Evolutionary conservation across 345 rosid species (phyloP).

Genomic region (Syzygium jambos): DNA sequence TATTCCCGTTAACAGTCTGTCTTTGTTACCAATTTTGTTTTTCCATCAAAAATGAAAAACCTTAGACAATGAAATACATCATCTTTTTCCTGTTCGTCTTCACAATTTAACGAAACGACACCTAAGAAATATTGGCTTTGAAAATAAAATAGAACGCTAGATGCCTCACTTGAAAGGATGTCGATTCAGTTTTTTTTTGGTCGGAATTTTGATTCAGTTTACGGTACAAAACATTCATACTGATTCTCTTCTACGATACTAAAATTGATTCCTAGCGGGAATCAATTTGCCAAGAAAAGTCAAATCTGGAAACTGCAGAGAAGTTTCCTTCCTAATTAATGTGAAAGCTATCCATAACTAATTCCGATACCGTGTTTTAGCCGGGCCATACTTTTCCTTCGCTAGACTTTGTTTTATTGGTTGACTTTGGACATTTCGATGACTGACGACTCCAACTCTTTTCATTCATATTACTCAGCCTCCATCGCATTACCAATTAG

Average conservation of each 20-base stretch:
- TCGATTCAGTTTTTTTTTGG: neutral
- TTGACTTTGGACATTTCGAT: neutral
- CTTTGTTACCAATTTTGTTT: neutral
- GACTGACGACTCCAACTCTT: rapidly evolving
- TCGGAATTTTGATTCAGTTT: neutral
- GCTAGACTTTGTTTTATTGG: neutral
- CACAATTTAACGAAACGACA: neutral
- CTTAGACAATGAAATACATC: too few species aligned
- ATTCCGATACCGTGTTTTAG: neutral
- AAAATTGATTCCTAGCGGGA: too few species aligned
- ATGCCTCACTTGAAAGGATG: neutral
- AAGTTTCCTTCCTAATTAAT: neutral
- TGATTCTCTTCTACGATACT: too few species aligned
- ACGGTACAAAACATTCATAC: neutral
- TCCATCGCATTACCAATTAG: neutral
- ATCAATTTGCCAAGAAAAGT: too few species aligned
- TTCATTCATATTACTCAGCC: neutral
- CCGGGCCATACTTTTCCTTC: too few species aligned
- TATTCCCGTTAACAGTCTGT: neutral
- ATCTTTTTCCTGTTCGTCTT: too few species aligned
- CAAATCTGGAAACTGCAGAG: neutral
- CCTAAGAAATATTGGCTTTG: neutral
- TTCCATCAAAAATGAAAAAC: neutral
- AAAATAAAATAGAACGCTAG: rapidly evolving
- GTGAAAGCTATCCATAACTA: too few species aligned